These are phyloP conservation scores for Trichoderma citrinoviride DNA, from an alignment of 2,329 filamentous ascomycete genomes.

Conservation along the genomic window DNA sequence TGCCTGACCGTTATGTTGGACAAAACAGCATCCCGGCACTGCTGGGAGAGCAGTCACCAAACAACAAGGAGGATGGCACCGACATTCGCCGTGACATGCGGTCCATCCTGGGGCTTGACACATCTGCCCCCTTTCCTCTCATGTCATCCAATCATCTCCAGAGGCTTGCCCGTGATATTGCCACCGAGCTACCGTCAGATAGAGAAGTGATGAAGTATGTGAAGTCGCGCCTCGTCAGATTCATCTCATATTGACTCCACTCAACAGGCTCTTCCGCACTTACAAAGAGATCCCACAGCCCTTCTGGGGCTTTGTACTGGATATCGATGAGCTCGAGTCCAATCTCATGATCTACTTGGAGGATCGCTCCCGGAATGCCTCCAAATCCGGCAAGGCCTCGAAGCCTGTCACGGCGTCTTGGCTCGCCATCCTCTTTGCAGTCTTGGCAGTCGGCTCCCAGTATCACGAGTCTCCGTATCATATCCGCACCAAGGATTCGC, in stretches of 20 bases:
- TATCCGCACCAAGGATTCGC: slow-evolving; percentile 56
- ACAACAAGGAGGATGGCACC: slow-evolving; percentile 50
- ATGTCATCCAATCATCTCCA: slow-evolving; percentile 64
- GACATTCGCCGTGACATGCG: slow-evolving; percentile 64
- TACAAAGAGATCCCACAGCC: slow-evolving; percentile 67
- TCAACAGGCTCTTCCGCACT: slow-evolving; percentile 56
- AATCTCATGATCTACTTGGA: slow-evolving; percentile 64
- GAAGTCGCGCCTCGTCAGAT: not conserved
- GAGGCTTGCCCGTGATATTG: slow-evolving; percentile 58
- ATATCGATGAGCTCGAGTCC: slow-evolving; percentile 63
- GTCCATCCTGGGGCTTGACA: slow-evolving; percentile 63
- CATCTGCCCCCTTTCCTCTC: slow-evolving; percentile 63
- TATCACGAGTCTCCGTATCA: slow-evolving; percentile 65
- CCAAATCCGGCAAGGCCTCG: slow-evolving; percentile 44
- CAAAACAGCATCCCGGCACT: slow-evolving; percentile 68
- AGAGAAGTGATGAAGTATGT: slow-evolving; percentile 64
- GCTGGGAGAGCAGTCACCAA: slow-evolving; percentile 57
- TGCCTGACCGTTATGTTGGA: slow-evolving; percentile 60
- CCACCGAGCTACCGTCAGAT: slow-evolving; percentile 60
- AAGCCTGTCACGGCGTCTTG: slow-evolving; percentile 61
- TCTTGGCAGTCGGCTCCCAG: slow-evolving; percentile 63
- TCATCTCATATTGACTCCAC: slow-evolving; percentile 4
- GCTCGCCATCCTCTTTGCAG: slow-evolving; percentile 64
- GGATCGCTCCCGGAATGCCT: slow-evolving; percentile 57
- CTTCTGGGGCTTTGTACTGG: slow-evolving; percentile 66